These are phyloP conservation scores for Venturia carpophila DNA, from an alignment of 2,329 filamentous ascomycete genomes.

Conservation along the genomic window DNA sequence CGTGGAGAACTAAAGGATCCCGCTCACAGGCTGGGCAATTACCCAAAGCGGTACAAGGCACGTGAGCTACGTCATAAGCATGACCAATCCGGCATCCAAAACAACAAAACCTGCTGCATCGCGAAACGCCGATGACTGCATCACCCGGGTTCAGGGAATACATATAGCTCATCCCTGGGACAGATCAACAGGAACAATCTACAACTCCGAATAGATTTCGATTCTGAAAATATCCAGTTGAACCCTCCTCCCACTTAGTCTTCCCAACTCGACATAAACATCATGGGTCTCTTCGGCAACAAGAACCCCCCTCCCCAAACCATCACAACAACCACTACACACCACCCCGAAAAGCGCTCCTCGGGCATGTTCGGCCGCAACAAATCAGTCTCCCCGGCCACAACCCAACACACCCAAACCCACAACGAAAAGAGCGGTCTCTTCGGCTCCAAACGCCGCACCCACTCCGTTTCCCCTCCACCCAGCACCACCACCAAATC, in stretches of 20 bases:
- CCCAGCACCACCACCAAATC: constrained; percentile 21
- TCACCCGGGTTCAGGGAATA: neutral
- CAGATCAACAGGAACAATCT: neutral
- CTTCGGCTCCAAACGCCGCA: constrained; percentile 24
- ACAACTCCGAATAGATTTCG: neutral
- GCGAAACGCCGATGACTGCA: constrained; percentile 2
- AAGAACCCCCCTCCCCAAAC: constrained; percentile 23
- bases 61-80: constrained; percentile 5
- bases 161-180: neutral
- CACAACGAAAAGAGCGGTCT: constrained; percentile 23
- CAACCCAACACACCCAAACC: constrained; percentile 21
- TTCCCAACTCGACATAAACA: constrained; percentile 13
- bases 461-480: constrained; percentile 23
- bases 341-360: constrained; percentile 23
- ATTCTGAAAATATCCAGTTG: neutral
- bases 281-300: constrained; percentile 32
- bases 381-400: constrained; percentile 24
- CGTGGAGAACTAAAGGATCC: neutral
- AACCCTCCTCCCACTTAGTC: too few species aligned
- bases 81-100: neutral
- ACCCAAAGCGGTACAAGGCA: neutral
- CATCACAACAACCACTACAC: constrained; percentile 25
- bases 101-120: constrained; percentile 8
- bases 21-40: neutral
- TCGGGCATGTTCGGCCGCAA: constrained; percentile 29